A percentile compares a stretch with the other conserved stretches of the same genome.
These are phyloP conservation scores for Yamadazyma nakazawae DNA, from an alignment of 805 yeast genomes.

Conservation along the genomic window DNA sequence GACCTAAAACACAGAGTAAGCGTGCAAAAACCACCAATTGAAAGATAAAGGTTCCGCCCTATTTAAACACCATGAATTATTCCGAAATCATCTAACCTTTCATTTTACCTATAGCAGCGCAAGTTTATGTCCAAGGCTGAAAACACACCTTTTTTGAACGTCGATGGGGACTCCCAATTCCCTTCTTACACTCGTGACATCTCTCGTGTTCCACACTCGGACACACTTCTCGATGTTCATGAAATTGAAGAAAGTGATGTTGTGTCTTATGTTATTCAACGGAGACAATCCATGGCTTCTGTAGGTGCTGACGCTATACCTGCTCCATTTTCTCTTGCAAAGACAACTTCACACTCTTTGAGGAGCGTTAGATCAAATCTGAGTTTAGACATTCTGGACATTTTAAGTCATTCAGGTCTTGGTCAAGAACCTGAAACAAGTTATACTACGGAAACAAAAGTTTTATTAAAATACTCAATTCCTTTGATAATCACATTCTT, in stretches of 20 bases:
- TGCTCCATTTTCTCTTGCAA: background rate
- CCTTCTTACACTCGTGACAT: slow-evolving; percentile 7
- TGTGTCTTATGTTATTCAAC: slow-evolving; percentile 35
- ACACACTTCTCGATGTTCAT: slow-evolving; percentile 5
- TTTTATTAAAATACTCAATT: slow-evolving; percentile 39
- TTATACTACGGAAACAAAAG: slow-evolving; percentile 35
- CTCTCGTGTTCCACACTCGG: slow-evolving; percentile 7
- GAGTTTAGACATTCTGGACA: slow-evolving; percentile 10
- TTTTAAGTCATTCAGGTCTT: slow-evolving; percentile 14
- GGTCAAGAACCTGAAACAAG: slow-evolving; percentile 44
- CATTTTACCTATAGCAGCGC: background rate
- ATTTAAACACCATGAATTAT: background rate
- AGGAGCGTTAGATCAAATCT: slow-evolving; percentile 18
- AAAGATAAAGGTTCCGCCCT: background rate
- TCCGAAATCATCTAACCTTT: background rate
- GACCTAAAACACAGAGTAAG: background rate
- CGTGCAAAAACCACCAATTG: background rate
- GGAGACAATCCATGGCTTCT: slow-evolving; percentile 38
- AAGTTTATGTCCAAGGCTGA: slow-evolving; percentile 10
- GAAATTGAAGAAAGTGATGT: slow-evolving; percentile 34
- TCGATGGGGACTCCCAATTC: background rate
- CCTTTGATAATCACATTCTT: slow-evolving; percentile 68
- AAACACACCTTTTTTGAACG: slow-evolving; percentile 16
- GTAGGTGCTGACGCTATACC: slow-evolving; percentile 24
- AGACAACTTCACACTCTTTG: slow-evolving; percentile 8